Percentiles rank a stretch among this genome's conserved stretches.
These are phyloP conservation scores for Excoecaria agallocha DNA, from an alignment of 345 rosid species.

Conservation along the genomic window DNA sequence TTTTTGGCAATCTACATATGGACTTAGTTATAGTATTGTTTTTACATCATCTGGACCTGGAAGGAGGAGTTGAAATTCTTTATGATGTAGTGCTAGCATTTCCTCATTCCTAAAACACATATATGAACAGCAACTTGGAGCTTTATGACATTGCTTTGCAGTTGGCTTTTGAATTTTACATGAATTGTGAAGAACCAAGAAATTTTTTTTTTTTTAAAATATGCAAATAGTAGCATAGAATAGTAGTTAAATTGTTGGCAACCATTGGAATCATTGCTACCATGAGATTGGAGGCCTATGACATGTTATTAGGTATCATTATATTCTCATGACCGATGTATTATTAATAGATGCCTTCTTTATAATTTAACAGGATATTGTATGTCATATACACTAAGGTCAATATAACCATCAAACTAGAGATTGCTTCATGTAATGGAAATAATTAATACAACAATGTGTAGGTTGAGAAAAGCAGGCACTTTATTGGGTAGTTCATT, in stretches of 20 bases:
- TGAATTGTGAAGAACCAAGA: not conserved
- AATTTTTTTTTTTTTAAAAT: not conserved
- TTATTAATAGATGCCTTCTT: not conserved
- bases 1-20: not conserved
- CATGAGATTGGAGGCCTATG: not conserved
- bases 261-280: not conserved
- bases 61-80: no score
- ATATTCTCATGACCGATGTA: not conserved
- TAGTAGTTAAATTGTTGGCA: not conserved
- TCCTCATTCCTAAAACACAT: no score
- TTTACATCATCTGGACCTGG: no score
- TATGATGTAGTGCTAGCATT: no score
- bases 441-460: no score
- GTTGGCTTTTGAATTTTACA: not conserved
- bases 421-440: no score
- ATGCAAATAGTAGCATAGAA: not conserved
- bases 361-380: not conserved
- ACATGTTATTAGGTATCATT: not conserved
- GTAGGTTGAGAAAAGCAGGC: no score
- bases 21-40: not conserved
- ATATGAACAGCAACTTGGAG: no score
- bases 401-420: no score
- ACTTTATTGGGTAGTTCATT: not conserved
- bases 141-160: no score
- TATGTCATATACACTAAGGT: not conserved